phyloP scores from a whole-genome alignment of 2,329 filamentous ascomycete species.

The Phaeophleospora eucalypticola region DNA sequence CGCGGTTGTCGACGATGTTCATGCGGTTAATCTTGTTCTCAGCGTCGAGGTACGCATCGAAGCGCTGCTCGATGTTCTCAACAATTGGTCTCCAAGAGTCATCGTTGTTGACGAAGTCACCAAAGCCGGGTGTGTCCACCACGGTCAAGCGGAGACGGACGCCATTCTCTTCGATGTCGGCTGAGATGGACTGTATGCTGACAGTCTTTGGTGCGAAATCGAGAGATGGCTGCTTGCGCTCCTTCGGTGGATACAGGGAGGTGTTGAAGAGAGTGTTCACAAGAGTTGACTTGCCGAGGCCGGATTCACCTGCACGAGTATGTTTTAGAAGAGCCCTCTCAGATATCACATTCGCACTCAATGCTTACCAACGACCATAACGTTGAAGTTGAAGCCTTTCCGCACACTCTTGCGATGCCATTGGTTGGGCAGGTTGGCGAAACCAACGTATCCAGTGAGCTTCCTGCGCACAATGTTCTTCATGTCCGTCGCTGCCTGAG shows the following conservation, averaged over 20 bases:
- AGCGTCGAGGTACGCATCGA: slow-evolving; percentile 95
- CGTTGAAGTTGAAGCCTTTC: slow-evolving; percentile 99
- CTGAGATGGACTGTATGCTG: slow-evolving; percentile 52
- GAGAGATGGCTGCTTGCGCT: slow-evolving; percentile 94
- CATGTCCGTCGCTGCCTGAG: slow-evolving; percentile 53
- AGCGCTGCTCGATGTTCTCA: slow-evolving; percentile 99
- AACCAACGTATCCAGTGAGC: slow-evolving; percentile 96
- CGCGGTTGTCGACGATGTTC: slow-evolving; percentile 99
- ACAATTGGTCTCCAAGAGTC: slow-evolving; percentile 99
- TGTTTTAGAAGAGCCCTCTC: slow-evolving; percentile 15
- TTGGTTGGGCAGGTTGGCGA: slow-evolving; percentile 97
- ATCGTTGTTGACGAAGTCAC: slow-evolving; percentile 99
- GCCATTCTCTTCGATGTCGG: slow-evolving; percentile 89
- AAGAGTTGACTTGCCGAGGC: slow-evolving; percentile 96
- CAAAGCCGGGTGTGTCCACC: slow-evolving; percentile 95
- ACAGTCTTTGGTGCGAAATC: slow-evolving; percentile 92
- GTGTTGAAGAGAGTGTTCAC: slow-evolving; percentile 99
- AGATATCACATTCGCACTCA: neutral
- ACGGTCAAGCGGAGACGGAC: slow-evolving; percentile 94
- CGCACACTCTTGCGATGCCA: slow-evolving; percentile 99
- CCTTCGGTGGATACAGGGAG: slow-evolving; percentile 95
- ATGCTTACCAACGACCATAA: slow-evolving; percentile 97
- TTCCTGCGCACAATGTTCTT: slow-evolving; percentile 98
- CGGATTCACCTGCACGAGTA: slow-evolving; percentile 76
- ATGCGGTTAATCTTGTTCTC: slow-evolving; percentile 99